Evolutionary conservation across 163 green algal species (phyloP), one percentile per base, ranked within the genome.

Genomic region (Scenedesmus sp.): DNA sequence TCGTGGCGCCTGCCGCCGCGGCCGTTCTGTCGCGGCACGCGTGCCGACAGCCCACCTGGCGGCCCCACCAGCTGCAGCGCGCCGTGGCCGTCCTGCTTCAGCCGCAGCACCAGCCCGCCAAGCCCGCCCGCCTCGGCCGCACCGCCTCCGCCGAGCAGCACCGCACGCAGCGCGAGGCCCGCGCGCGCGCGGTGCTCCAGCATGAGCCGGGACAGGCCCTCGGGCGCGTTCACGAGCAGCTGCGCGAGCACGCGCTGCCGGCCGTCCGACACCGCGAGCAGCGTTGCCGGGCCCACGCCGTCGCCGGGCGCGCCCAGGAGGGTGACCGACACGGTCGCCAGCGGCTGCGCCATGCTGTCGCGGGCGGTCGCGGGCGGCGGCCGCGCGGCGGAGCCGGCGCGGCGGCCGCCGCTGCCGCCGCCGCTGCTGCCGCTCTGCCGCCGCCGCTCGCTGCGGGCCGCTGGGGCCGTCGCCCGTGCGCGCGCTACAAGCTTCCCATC

Each of bases 161-260:
- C 28, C 11, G 88, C 91, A 1, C 84, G 66, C 14, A 96, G 77
- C 11, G 85, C 76, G 0, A 80, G 42, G 0, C 89, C 82, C 14
- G 93, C 91, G 0, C 93, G 82, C 22, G 87, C 45, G n/a, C 83
- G 84, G 75, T 98, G 92, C 84, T 97, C 93, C 65, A 97, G 75
- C 14, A 84, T 90, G n/a, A 98, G 86, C 0, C 93, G 82, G 0
- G 91, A 79, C 36, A 95, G 89, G 13, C 91, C 91, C 33, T 97
- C 92, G 1, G 94, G 92, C 6, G 82, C 90, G 31, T 94, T 92
- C 66, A 97, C 88, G 15, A 97, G 70, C 80, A 97, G 96, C 87
- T 97, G 91, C 1, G 70, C 34, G 10, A 31, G 7, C 24, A 5
- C 24, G 24, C 42, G 36, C 42, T 29, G 45, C n/a, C 69, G 56